A percentile compares a stretch with the other conserved stretches of the same genome.
These are phyloP conservation scores for Diospyros lotus DNA, from an alignment of 148 eudicot species.

Conservation along the genomic window DNA sequence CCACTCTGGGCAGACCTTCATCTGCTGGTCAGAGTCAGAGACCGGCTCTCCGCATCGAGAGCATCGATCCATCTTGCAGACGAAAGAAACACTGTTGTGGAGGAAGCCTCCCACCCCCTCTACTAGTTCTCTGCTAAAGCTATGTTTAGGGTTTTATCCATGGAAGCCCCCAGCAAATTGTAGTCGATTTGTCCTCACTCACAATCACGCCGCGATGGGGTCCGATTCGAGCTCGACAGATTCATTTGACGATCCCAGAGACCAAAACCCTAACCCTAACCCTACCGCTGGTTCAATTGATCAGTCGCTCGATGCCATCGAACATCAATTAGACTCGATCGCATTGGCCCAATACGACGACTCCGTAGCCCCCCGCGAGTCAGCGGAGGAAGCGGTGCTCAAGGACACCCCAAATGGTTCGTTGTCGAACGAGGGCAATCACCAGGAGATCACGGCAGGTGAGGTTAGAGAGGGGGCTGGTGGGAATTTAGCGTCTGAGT, in stretches of 20 bases:
- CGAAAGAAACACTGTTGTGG: too few species aligned
- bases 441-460: slow-evolving; percentile 2
- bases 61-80: too few species aligned
- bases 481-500: neutral
- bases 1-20: too few species aligned
- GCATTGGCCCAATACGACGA: slow-evolving; percentile 20
- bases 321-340: slow-evolving; percentile 44
- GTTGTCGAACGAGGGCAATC: slow-evolving; percentile 14
- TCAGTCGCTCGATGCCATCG: slow-evolving; percentile 47
- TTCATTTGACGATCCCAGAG: slow-evolving; percentile 27
- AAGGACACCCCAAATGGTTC: slow-evolving; percentile 21
- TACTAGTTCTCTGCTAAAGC: too few species aligned
- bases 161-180: too few species aligned
- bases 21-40: too few species aligned
- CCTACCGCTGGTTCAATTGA: slow-evolving; percentile 24
- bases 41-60: too few species aligned
- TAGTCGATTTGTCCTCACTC: slow-evolving; percentile 1
- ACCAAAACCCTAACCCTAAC: slow-evolving; percentile 46
- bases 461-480: slow-evolving; percentile 7
- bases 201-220: slow-evolving; percentile 27
- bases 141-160: too few species aligned
- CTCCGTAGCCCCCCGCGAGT: neutral
- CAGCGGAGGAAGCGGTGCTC: neutral
- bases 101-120: too few species aligned
- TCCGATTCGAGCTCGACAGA: slow-evolving; percentile 40